Conservation (phyloP, 768 basidiomycete genomes). For the Mycena pura region DNA sequence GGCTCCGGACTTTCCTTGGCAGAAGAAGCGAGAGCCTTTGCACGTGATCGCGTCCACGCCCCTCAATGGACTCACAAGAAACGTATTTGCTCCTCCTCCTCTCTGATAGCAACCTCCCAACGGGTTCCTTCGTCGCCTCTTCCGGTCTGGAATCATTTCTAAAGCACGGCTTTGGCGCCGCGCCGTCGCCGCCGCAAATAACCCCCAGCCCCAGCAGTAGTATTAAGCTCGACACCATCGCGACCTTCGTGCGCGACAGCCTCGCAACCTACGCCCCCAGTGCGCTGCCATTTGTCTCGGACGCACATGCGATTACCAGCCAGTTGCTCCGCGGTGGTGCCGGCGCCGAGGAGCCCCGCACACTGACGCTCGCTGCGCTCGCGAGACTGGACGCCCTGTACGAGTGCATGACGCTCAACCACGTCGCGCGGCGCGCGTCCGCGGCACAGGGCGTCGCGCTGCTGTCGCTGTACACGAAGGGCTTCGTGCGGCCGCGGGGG, state of each 20-base stretch:
- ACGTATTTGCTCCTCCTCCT: conserved; percentile 79
- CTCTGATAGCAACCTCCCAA: conserved; percentile 93
- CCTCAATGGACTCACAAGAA: conserved; percentile 50
- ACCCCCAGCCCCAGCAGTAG: conserved; percentile 31
- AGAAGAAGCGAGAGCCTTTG: neutral
- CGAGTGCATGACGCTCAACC: conserved; percentile 88
- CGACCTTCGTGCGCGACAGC: conserved; percentile 73
- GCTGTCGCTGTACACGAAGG: conserved; percentile 85
- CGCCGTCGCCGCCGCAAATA: conserved; percentile 18
- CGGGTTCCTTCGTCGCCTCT: conserved; percentile 95
- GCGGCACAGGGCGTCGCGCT: conserved; percentile 92
- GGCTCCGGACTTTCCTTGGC: too few species aligned
- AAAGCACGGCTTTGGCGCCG: conserved; percentile 78
- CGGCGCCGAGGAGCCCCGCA: neutral
- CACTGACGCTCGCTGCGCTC: conserved; percentile 7
- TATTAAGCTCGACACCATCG: conserved; percentile 41
- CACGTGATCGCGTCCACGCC: conserved; percentile 10
- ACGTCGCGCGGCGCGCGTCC: conserved; percentile 86
- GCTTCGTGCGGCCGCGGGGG: conserved; percentile 66
- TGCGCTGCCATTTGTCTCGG: conserved; percentile 80
- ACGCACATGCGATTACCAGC: conserved; percentile 61
- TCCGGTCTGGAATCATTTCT: conserved; percentile 90
- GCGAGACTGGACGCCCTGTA: conserved; percentile 72
- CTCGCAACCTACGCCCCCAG: conserved; percentile 79
- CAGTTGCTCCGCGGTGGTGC: conserved; percentile 25